phyloP scores from a whole-genome alignment of 2,329 filamentous ascomycete species.

The Diaporthe capsici region DNA sequence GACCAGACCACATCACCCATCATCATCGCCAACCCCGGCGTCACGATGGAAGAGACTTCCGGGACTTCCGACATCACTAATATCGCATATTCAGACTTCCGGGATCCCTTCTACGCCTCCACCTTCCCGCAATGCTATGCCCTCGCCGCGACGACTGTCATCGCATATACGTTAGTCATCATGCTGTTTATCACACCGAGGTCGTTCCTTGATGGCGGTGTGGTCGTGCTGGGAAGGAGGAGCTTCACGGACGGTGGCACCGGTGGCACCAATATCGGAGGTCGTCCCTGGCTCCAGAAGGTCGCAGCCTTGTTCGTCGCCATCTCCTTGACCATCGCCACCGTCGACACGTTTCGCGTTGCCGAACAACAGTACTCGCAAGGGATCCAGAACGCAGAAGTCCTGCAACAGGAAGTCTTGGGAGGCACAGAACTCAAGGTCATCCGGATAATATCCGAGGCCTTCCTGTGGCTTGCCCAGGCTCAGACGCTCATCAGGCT shows the following conservation, averaged over 20 bases:
- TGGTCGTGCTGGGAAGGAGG: slow-evolving; percentile 83
- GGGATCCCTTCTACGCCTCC: slow-evolving; percentile 93
- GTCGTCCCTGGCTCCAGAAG: slow-evolving; percentile 93
- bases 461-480: slow-evolving; percentile 97
- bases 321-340: slow-evolving; percentile 93
- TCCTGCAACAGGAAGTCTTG: slow-evolving; percentile 83
- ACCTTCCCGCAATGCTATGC: slow-evolving; percentile 95
- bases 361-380: slow-evolving; percentile 84
- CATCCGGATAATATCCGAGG: slow-evolving; percentile 93
- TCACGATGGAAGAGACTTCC: slow-evolving; percentile 49
- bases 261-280: slow-evolving; percentile 86
- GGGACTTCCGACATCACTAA: slow-evolving; percentile 47
- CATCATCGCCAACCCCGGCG: slow-evolving; percentile 59
- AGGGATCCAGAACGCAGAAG: slow-evolving; percentile 84
- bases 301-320: slow-evolving; percentile 80
- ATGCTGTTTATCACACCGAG: slow-evolving; percentile 96
- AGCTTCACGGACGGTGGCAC: slow-evolving; percentile 89
- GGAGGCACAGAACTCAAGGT: slow-evolving; percentile 89
- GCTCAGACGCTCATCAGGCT: slow-evolving; percentile 96
- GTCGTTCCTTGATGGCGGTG: slow-evolving; percentile 89
- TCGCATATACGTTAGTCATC: slow-evolving; percentile 92
- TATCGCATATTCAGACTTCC: slow-evolving; percentile 73
- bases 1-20: slow-evolving; percentile 56
- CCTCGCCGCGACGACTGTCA: slow-evolving; percentile 89
- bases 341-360: slow-evolving; percentile 89